A percentile compares a stretch with the other conserved stretches of the same genome.
Conservation (phyloP, 257 asterid species). For the Scutellaria minor region DNA sequence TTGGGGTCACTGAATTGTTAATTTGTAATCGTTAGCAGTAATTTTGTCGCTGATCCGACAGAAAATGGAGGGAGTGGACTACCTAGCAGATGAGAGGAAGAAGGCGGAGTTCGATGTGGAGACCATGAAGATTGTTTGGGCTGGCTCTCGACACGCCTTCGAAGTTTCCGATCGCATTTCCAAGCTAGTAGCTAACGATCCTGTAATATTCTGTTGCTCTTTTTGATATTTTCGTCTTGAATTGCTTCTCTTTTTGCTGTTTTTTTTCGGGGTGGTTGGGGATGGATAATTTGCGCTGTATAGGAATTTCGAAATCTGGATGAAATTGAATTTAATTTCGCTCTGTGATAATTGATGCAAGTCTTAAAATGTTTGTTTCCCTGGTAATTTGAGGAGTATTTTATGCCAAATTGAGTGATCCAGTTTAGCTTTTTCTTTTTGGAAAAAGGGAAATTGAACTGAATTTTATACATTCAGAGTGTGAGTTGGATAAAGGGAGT, state of each 20-base stretch:
- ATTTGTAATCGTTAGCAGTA: background rate
- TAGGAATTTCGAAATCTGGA: constrained; percentile 17
- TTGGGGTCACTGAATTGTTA: background rate
- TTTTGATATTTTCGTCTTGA: background rate
- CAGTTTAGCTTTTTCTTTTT: background rate
- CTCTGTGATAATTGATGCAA: background rate
- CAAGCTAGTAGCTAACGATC: constrained; percentile 93
- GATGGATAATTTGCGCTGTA: too few relatives aligned
- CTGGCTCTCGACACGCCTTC: constrained; percentile 74
- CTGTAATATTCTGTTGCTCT: constrained; percentile 46
- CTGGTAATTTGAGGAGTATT: too few relatives aligned
- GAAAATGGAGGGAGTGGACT: constrained; percentile 70
- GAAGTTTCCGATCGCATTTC: constrained; percentile 89
- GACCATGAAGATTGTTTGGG: constrained; percentile 94
- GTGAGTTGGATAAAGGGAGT: background rate
- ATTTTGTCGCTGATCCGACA: constrained; percentile 30
- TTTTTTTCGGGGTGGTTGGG: too few relatives aligned
- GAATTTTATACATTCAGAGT: too few relatives aligned
- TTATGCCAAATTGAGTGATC: background rate
- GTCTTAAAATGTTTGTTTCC: background rate
- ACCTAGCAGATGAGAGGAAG: constrained; percentile 82
- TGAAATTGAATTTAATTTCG: constrained; percentile 16
- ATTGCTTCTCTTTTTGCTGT: background rate
- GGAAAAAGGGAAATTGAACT: constrained; percentile 3
- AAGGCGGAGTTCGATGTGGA: constrained; percentile 83